Percentiles rank a stretch among this genome's conserved stretches.
phyloP scores from a whole-genome alignment of 495 filamentous ascomycete genomes.

The Penicillium mononematosum region DNA sequence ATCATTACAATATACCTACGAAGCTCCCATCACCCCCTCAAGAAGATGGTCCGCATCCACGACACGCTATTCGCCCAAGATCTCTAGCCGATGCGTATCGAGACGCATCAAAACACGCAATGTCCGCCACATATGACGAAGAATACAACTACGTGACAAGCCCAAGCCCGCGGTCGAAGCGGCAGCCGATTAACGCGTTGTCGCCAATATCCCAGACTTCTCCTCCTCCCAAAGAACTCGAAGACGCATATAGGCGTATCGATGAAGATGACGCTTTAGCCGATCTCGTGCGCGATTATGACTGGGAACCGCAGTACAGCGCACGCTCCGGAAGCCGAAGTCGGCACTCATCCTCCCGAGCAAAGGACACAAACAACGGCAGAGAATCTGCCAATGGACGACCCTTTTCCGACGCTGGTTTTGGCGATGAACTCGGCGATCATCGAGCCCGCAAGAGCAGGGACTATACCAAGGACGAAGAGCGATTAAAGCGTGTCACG shows the following conservation, averaged over 20 bases:
- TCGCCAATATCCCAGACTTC: conserved; percentile 32
- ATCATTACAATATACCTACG: conserved; percentile 31
- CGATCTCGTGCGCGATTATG: conserved; percentile 34
- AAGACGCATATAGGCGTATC: conserved; percentile 47
- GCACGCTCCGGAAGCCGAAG: conserved; percentile 18
- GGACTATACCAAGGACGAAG: conserved; percentile 46
- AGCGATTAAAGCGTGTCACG: conserved; percentile 45
- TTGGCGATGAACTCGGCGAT: conserved; percentile 32
- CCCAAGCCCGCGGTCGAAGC: conserved; percentile 22
- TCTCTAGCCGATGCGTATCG: conserved; percentile 42
- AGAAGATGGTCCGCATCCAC: conserved; percentile 30
- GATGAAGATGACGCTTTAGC: conserved; percentile 44
- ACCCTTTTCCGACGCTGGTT: conserved; percentile 26
- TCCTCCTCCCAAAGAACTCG: conserved; percentile 44
- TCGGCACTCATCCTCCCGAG: conserved; percentile 31
- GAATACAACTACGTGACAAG: conserved; percentile 22
- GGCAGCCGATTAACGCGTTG: conserved; percentile 11
- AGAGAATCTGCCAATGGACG: conserved; percentile 14
- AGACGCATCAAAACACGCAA: conserved; percentile 28
- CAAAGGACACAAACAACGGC: conserved; percentile 18
- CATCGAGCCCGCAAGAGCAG: conserved; percentile 33
- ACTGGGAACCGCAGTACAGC: conserved; percentile 20
- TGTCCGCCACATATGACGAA: conserved; percentile 10
- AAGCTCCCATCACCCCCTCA: conserved; percentile 32
- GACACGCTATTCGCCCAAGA: conserved; percentile 35